Evolutionary conservation across 441 rosid genomes (phyloP).

Genomic region (Erodium trifolium): DNA sequence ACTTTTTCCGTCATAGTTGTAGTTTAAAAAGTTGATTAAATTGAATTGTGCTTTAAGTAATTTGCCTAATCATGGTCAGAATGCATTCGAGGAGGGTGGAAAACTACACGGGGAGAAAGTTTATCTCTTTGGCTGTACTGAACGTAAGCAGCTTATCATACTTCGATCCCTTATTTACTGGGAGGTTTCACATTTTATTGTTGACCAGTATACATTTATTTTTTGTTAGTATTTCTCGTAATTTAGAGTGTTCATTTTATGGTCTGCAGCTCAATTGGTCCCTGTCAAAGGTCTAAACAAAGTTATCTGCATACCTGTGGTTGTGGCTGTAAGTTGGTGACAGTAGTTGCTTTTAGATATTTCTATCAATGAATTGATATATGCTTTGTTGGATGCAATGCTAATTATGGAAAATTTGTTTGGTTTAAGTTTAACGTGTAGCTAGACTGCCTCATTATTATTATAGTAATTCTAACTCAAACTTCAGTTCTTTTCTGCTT

Average conservation of each 20-base stretch:
- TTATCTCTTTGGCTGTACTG: conserved; percentile 83
- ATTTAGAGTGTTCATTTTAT: conserved; percentile 12
- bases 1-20: background rate
- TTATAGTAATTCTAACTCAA: background rate
- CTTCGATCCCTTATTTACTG: background rate
- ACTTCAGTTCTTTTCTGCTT: background rate
- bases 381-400: conserved; percentile 2
- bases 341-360: background rate
- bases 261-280: conserved; percentile 78
- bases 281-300: conserved; percentile 40
- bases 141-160: conserved; percentile 52
- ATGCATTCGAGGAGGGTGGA: conserved; percentile 91
- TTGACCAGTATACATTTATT: conserved; percentile 8
- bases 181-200: background rate
- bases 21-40: conserved; percentile 3
- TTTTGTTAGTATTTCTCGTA: background rate
- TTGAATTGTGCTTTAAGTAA: no score
- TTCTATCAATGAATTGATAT: background rate
- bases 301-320: conserved; percentile 56
- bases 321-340: conserved; percentile 73
- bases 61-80: conserved; percentile 41
- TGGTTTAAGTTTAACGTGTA: no score
- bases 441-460: no score
- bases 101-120: conserved; percentile 65
- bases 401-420: background rate